Evolutionary conservation across 2,329 filamentous ascomycete species (phyloP), one percentile per base, ranked within the genome.

Genomic region (Bimuria novae-zelandiae): DNA sequence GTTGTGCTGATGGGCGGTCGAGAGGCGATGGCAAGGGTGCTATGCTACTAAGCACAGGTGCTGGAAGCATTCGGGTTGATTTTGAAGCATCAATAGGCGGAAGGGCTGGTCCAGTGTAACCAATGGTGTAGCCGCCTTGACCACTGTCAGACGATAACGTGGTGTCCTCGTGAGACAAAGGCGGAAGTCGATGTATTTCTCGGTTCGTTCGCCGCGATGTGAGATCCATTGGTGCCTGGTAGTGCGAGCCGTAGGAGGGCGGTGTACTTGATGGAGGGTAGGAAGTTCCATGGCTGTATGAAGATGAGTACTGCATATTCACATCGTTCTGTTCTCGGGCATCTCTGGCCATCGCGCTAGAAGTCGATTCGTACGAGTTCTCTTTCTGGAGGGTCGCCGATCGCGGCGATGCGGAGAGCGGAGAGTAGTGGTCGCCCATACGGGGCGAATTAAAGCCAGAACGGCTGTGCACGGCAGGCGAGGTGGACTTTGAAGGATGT

Each of bases 141-240:
- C 65, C 62, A 33, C 71, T 74, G 44, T 75, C 70, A 1, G 73
- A 75, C n/a, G 74, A 76, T 33, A 73, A 49, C 0, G 68, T 74
- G 3, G 73, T 75, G 35, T 76, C 73, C 44, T 75, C 71, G 32
- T 71, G 73, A n/a, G 65, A 65, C 29, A 76, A 64, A 11, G 64
- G 59, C 17, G 74, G 74, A 7, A 73, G 60, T 21, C 63, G 60
- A 16, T 59, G 35, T 6, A 62, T 49, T 14, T 74, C 72, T 22
- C 70, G 65, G 29, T 56, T 55, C 14, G 70, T 58, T 25, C 71
- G 59, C 14, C 72, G 61, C 14, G 71, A 68, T n/a, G 66, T 60
- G 8, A 69, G 49, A 14, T 74, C 71, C 8, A 64, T 41, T 14
- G 62, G 54, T 16, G 43, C 35, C 32, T 67, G 63, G 46, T 65